phyloP scores from a whole-genome alignment of 352 stramenopile species.

The Phytophthora palmivora region DNA sequence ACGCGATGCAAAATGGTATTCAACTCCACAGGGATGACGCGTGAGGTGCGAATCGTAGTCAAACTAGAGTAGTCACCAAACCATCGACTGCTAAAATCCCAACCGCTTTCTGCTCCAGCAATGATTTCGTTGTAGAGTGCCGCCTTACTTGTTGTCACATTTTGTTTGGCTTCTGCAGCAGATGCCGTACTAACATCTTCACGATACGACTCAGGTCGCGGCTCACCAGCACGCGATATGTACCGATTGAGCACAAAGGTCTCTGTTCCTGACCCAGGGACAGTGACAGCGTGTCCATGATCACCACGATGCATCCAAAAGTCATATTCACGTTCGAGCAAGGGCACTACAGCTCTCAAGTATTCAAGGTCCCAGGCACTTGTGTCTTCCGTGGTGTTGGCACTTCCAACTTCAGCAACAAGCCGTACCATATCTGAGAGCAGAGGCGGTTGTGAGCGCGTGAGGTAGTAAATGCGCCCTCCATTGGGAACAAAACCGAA shows the following conservation, averaged over 20 bases:
- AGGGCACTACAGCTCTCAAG: slow-evolving; percentile 49
- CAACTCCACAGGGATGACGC: slow-evolving; percentile 85
- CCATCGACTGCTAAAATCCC: slow-evolving; percentile 92
- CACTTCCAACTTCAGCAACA: slow-evolving; percentile 37
- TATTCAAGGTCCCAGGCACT: slow-evolving; percentile 55
- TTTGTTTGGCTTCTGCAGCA: slow-evolving; percentile 3
- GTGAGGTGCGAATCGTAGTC: slow-evolving; percentile 63
- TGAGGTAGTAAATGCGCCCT: slow-evolving; percentile 91
- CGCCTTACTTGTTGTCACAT: slow-evolving; percentile 24
- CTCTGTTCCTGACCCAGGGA: slow-evolving; percentile 27
- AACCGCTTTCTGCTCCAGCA: slow-evolving; percentile 83
- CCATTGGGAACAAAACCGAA: slow-evolving; percentile 93
- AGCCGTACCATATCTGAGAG: slow-evolving; percentile 89
- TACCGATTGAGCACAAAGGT: slow-evolving; percentile 79
- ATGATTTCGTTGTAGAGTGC: slow-evolving; percentile 83
- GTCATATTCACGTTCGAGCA: slow-evolving; percentile 78
- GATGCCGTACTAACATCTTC: slow-evolving; percentile 65
- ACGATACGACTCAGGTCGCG: slow-evolving; percentile 87
- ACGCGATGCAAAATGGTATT: slow-evolving; percentile 84
- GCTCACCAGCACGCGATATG: slow-evolving; percentile 58
- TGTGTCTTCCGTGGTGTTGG: slow-evolving; percentile 14
- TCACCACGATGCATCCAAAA: slow-evolving; percentile 84
- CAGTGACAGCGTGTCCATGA: slow-evolving; percentile 58
- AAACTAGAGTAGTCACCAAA: slow-evolving; percentile 47
- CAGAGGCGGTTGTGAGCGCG: slow-evolving; percentile 90